Conservation (phyloP, 306 rosid species). For the Astragalus membranaceus region DNA sequence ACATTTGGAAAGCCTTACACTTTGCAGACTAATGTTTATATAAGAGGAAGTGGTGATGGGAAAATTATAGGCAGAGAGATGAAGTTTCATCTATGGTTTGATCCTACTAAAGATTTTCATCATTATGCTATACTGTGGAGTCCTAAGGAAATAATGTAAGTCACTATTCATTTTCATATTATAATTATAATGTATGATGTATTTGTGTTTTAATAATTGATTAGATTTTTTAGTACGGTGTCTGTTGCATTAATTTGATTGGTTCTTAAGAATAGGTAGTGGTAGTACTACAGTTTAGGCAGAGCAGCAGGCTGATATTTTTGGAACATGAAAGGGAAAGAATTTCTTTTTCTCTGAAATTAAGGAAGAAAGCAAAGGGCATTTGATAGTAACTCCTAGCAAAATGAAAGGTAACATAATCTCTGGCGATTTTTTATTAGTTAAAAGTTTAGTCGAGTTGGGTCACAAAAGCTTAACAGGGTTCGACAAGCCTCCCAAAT, state of each 20-base stretch:
- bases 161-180: neutral
- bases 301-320: neutral
- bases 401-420: too few species aligned
- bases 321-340: conserved; percentile 5
- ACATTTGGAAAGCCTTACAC: conserved; percentile 96
- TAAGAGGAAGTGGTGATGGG: conserved; percentile 95
- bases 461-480: too few species aligned
- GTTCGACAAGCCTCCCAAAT: too few species aligned
- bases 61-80: conserved; percentile 87
- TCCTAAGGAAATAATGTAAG: conserved; percentile 86
- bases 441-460: too few species aligned
- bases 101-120: conserved; percentile 77
- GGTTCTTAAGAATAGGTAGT: neutral
- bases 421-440: too few species aligned
- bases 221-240: neutral
- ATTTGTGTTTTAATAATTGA: neutral
- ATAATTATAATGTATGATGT: neutral
- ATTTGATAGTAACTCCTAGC: too few species aligned
- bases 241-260: conserved; percentile 14
- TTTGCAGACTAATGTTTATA: conserved; percentile 85
- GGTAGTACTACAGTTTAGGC: neutral
- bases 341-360: conserved; percentile 9
- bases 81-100: conserved; percentile 96
- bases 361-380: neutral
- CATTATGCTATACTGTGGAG: conserved; percentile 87